Evolutionary conservation across 2,329 filamentous ascomycete species (phyloP).

Genomic region (Drechslerella dactyloides): DNA sequence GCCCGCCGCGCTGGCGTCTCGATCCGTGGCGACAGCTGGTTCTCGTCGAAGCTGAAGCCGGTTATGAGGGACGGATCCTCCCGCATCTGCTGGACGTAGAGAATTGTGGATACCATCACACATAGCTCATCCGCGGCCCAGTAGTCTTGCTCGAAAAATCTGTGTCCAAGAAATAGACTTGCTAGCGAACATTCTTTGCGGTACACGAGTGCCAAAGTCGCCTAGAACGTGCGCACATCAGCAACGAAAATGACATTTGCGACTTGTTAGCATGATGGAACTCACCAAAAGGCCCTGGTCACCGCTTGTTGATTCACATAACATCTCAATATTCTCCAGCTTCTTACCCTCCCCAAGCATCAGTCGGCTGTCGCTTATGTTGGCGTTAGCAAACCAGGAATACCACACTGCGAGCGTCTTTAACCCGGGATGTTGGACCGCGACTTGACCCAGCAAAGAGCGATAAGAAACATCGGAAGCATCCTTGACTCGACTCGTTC

Average conservation of each 20-base stretch:
- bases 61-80: not conserved
- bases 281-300: conserved; percentile 19
- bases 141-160: conserved; percentile 21
- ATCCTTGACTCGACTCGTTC: not conserved
- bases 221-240: not conserved
- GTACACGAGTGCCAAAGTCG: conserved; percentile 1
- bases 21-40: conserved; percentile 15
- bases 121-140: conserved; percentile 20
- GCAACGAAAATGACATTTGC: not conserved
- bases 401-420: conserved; percentile 24
- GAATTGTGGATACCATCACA: conserved; percentile 29
- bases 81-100: conserved; percentile 30
- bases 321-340: conserved; percentile 16
- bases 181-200: not conserved
- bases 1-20: conserved; percentile 21
- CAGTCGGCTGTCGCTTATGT: not conserved
- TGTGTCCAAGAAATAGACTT: conserved; percentile 14
- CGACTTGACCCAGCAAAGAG: not conserved
- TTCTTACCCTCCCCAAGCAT: not conserved
- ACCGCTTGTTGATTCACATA: not conserved
- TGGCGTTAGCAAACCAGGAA: conserved; percentile 11
- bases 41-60: not conserved
- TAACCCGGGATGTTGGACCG: not conserved
- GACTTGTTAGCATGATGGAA: too few relatives aligned
- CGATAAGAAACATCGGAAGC: not conserved